A percentile compares a stretch with the other conserved stretches of the same genome.
These are phyloP conservation scores for Kurtzmaniella quercitrusa DNA, from an alignment of 1,139 yeast genomes.

Conservation along the genomic window DNA sequence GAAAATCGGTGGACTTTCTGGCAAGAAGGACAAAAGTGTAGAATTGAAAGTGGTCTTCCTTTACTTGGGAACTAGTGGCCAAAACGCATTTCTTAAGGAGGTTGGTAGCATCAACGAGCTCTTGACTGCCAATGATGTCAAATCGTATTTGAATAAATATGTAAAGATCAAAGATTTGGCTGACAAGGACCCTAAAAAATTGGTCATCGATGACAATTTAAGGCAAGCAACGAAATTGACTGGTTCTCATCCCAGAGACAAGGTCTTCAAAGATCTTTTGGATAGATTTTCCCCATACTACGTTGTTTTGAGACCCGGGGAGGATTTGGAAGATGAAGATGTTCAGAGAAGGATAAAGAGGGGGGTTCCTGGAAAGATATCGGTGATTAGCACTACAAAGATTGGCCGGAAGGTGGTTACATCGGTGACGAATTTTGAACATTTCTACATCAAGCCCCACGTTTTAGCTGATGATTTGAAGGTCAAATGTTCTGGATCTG, in stretches of 20 bases:
- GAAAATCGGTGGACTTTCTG: conserved; percentile 3
- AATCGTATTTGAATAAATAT: conserved; percentile 49
- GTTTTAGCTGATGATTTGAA: conserved; percentile 65
- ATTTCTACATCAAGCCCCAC: conserved; percentile 61
- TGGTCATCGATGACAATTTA: conserved; percentile 50
- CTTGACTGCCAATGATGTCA: conserved; percentile 54
- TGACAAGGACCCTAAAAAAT: conserved; percentile 42
- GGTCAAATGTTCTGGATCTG: conserved; percentile 83
- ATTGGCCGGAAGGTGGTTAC: conserved; percentile 83
- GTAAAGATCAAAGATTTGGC: conserved; percentile 50
- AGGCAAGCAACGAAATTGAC: conserved; percentile 21
- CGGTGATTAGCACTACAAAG: conserved; percentile 68
- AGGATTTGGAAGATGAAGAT: conserved; percentile 27
- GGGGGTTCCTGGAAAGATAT: conserved; percentile 68
- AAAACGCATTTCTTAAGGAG: conserved; percentile 47
- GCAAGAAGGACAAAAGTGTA: conserved; percentile 15
- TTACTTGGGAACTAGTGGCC: conserved; percentile 53
- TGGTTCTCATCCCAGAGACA: conserved; percentile 43
- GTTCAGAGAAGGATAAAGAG: conserved; percentile 28
- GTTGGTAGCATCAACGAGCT: conserved; percentile 30
- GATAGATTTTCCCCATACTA: conserved; percentile 55
- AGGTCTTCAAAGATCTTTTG: conserved; percentile 46
- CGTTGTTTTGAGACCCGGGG: conserved; percentile 48
- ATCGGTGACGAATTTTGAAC: conserved; percentile 63
- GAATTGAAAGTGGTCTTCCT: conserved; percentile 35